Evolutionary conservation across 805 yeast species (phyloP).

Genomic region (Kluyveromyces lactis): DNA sequence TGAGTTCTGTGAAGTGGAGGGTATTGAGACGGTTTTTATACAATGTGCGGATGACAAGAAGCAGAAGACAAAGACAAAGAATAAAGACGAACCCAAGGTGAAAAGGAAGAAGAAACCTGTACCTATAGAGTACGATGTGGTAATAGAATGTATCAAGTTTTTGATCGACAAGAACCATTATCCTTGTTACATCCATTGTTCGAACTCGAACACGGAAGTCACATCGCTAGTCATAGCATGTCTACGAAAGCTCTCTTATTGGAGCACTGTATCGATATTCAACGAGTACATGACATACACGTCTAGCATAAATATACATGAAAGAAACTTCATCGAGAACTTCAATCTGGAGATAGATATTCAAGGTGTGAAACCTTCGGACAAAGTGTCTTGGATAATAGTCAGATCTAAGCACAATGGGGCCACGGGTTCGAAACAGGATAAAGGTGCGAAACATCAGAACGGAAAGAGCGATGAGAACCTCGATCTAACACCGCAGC

Average conservation of each 20-base stretch:
- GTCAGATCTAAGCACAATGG: constrained; percentile 9
- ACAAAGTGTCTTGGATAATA: constrained; percentile 30
- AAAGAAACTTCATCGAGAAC: constrained; percentile 73
- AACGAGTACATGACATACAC: constrained; percentile 77
- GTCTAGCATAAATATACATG: constrained; percentile 72
- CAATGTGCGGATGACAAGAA: constrained; percentile 44
- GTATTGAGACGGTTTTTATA: constrained; percentile 61
- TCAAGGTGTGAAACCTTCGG: constrained; percentile 28
- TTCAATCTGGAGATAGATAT: constrained; percentile 58
- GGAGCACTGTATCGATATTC: constrained; percentile 84
- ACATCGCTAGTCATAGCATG: constrained; percentile 83
- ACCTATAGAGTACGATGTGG: constrained; percentile 62
- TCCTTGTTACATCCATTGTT: constrained; percentile 79
- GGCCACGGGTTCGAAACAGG: background rate
- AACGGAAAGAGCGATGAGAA: no score
- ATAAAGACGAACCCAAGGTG: constrained; percentile 31
- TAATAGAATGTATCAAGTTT: constrained; percentile 49
- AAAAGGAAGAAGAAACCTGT: constrained; percentile 79
- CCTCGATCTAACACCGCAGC: background rate
- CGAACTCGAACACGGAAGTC: constrained; percentile 79
- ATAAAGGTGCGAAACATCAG: background rate
- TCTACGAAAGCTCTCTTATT: constrained; percentile 67
- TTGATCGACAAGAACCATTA: constrained; percentile 50
- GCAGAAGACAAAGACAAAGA: constrained; percentile 15
- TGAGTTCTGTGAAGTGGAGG: constrained; percentile 43